Percentiles rank a stretch among this genome's conserved stretches.
phyloP scores from a whole-genome alignment of 129 eudicot species.

The Daucus carota region DH1_v3.0 NC_030385.2:32091501-32092000 shows the following conservation, averaged over 20 bases:
- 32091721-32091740: not conserved
- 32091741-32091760: slow-evolving; percentile 17
- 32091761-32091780: slow-evolving; percentile 23
- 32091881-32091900: not conserved
- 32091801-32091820: not conserved
- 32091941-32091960: slow-evolving; percentile 10
- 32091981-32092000: slow-evolving; percentile 16
- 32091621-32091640: not conserved
- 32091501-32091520: not conserved
- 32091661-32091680: not conserved
- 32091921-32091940: not conserved
- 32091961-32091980: slow-evolving; percentile 17
- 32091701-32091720: slow-evolving; percentile 7
- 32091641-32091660: not conserved
- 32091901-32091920: not conserved
- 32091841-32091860: slow-evolving; percentile 14
- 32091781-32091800: slow-evolving; percentile 1
- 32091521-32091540: not conserved
- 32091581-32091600: slow-evolving; percentile 20
- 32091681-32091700: slow-evolving; percentile 6
- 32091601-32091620: slow-evolving; percentile 3
- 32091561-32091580: not conserved
- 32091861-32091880: not conserved
- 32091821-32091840: slow-evolving; percentile 13
- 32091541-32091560: not conserved